A percentile compares a stretch with the other conserved stretches of the same genome.
These are phyloP conservation scores for Mortierella sp. DNA, from an alignment of 371 early-diverging fungal species.

Conservation along the genomic window DNA sequence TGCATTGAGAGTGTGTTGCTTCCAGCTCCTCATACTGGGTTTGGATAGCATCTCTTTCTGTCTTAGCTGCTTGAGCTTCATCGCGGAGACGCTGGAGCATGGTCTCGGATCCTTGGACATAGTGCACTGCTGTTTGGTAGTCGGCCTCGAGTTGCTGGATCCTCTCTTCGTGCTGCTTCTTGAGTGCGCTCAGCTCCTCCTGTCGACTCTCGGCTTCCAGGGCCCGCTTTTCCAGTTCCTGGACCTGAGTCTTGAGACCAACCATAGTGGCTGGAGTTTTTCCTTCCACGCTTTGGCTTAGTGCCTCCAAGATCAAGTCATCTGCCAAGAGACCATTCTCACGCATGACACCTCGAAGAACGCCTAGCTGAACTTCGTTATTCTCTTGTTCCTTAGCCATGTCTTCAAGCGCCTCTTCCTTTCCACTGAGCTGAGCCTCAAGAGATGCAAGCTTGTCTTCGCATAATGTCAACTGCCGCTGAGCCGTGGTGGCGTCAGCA, in stretches of 20 bases:
- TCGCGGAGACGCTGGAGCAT: constrained; percentile 42
- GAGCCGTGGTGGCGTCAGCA: constrained; percentile 62
- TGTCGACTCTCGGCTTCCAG: constrained; percentile 19
- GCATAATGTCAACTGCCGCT: constrained; percentile 61
- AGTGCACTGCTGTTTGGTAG: constrained; percentile 52
- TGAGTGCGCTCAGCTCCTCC: constrained; percentile 13
- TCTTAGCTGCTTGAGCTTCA: constrained; percentile 25
- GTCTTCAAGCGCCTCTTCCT: constrained; percentile 63
- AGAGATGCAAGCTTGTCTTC: constrained; percentile 63
- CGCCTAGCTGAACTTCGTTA: constrained; percentile 66
- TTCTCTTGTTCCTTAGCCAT: constrained; percentile 64
- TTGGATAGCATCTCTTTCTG: constrained; percentile 17
- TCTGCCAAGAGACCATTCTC: constrained; percentile 56
- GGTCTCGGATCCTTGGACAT: constrained; percentile 46
- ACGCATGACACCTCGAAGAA: constrained; percentile 69
- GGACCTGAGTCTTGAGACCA: constrained; percentile 14
- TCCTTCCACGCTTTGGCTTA: constrained; percentile 13
- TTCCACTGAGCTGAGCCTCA: constrained; percentile 60
- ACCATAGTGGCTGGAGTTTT: not conserved
- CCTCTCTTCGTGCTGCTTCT: constrained; percentile 18
- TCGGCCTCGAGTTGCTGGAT: constrained; percentile 54
- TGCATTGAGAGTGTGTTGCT: constrained; percentile 19
- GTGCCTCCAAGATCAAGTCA: constrained; percentile 39
- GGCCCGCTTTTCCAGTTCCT: constrained; percentile 30
- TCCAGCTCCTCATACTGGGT: constrained; percentile 25